Evolutionary conservation across 768 basidiomycete genomes (phyloP), one percentile per base, ranked within the genome.

Genomic region (Mycena polygramma): DNA sequence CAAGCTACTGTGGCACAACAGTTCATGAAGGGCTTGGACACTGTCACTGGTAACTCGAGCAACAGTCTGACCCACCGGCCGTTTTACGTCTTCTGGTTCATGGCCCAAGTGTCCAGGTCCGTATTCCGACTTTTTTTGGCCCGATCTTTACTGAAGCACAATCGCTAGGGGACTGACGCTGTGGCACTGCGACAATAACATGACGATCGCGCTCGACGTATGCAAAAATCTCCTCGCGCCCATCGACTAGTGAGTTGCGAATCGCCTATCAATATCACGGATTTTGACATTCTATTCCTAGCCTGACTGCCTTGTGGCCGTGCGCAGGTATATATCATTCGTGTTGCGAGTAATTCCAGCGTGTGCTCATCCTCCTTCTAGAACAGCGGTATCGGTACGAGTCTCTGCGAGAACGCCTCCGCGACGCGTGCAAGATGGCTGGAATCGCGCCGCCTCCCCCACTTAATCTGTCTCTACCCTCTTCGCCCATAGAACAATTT

Each of bases 31-130:
- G 90, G 89, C 11, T 80, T 93, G 52, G 84, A 87, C 63, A 84
- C 86, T 3, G 85, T 92, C 71, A 92, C 92, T 11, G 91, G 90
- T 19, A 83, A 84, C 70, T 76, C 82, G 30, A 82, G 76, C 48
- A 85, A 88, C 68, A 77, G 84, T 39, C 78, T 93, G 26, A 81
- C 88, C 4, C 82, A 86, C 19, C 81, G 91, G 65, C 92, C 92
- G 13, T 91, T 91, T 76, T 91, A 89, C 76, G 83, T 89, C 26
- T 91, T 91, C 77, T 93, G 91, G 91, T 92, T 93, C 75, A 91
- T 92, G 90, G 85, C 86, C 24, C 91, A 92, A 78, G 86, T 93
- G 62, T 84, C 82, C 75, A 85, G 89, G 90, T 88, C 66, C 61
- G 78, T 77, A 53, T 57, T 24, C 53, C 20, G 35, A 62, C 39